These are phyloP conservation scores for Tricholoma hemisulphureum DNA, from an alignment of 768 basidiomycete genomes.

Conservation along the genomic window DNA sequence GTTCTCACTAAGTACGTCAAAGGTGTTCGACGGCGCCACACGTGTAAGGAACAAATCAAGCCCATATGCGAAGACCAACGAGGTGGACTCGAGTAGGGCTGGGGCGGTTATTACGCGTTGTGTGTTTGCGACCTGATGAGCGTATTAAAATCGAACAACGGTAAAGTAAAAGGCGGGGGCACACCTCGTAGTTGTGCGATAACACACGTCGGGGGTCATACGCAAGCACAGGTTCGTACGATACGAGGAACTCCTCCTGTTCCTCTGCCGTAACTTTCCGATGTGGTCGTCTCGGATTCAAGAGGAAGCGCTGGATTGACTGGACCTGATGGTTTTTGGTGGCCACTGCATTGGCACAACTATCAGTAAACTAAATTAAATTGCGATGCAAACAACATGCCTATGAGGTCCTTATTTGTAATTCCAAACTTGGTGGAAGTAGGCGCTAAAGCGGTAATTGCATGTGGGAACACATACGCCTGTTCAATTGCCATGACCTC, in stretches of 20 bases:
- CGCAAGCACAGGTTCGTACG: conserved; percentile 78
- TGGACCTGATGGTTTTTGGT: conserved; percentile 72
- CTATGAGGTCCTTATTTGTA: conserved; percentile 79
- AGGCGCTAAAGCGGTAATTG: conserved; percentile 64
- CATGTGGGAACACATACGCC: conserved; percentile 67
- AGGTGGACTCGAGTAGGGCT: conserved; percentile 88
- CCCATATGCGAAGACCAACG: conserved; percentile 82
- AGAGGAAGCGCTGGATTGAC: conserved; percentile 64
- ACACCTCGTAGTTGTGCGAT: conserved; percentile 49
- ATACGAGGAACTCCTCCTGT: conserved; percentile 79
- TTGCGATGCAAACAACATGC: conserved; percentile 36
- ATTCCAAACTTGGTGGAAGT: conserved; percentile 90
- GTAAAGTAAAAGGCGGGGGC: not conserved
- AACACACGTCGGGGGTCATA: conserved; percentile 61
- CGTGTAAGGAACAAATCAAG: conserved; percentile 89
- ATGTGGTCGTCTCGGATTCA: conserved; percentile 83
- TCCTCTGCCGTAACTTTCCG: conserved; percentile 75
- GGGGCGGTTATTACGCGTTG: conserved; percentile 73
- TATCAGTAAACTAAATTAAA: not conserved
- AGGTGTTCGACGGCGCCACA: conserved; percentile 82
- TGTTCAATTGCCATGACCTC: conserved; percentile 62
- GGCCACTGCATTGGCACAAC: conserved; percentile 55
- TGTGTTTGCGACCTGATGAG: conserved; percentile 64
- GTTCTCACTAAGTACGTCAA: conserved; percentile 86
- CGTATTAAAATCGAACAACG: not conserved